Evolutionary conservation across 1,139 yeast species (phyloP), one percentile per base, ranked within the genome.

Genomic region (Taphrina wiesneri): DNA sequence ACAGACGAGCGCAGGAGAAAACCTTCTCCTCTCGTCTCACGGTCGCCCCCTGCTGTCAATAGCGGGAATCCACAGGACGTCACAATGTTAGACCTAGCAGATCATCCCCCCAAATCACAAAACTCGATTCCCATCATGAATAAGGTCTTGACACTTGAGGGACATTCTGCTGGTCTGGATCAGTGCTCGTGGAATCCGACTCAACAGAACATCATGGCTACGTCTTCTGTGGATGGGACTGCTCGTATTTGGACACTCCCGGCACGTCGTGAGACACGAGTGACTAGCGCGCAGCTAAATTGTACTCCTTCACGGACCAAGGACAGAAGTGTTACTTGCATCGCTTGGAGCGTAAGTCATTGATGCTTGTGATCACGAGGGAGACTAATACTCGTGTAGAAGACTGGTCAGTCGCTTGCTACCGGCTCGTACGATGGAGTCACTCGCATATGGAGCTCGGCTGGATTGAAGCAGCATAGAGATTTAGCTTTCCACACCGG

Each of bases 401-500:
- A 49, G 36, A 65, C 41, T 32, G 68, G 67, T 23, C 52, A 17
- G 34, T 36, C 59, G 15, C 30, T 66, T 28, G 26, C 67, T 51
- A 49, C 59, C 15, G 53, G 63, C 41, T 39, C 70, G 30, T 34
- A 63, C 21, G 68, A 66, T 34, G 68, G 68, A 11, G 52, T 43
- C 17, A 53, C 60, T 13, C 66, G 68, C 43, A 46, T 66, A 32
- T 66, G 68, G 68, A 65, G 25, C 23, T 15, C 39, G 5, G 41
- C 28, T 1, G 67, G 67, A 4, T 15, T 25, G 11, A 60, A 47
- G 9, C 78, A 90, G 60, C 79, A 84, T 68, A 87, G 86, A 70
- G 83, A 87, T 0, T 81, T 85, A 68, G 78, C 81, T 28, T 75
- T 82, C 51, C 89, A 86, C 71, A 78, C 80, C 61, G 77, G 84